A percentile compares a stretch with the other conserved stretches of the same genome.
Evolutionary conservation across 441 rosid species (phyloP).

Genomic region (Populus tomentosa): DNA sequence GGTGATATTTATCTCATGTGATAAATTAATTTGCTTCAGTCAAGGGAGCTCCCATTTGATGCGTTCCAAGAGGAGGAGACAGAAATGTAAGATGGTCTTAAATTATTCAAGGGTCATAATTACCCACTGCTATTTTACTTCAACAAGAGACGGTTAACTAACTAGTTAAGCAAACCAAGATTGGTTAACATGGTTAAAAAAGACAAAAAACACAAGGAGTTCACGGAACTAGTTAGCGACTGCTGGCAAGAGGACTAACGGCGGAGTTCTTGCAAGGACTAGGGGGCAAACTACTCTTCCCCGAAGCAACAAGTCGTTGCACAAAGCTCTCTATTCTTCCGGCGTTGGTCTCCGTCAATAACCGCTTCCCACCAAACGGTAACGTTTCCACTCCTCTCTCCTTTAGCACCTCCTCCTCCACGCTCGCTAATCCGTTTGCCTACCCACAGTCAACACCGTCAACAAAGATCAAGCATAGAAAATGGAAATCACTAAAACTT

Average conservation of each 20-base stretch:
- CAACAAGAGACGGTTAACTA: slow-evolving; percentile 13
- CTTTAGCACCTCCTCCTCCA: slow-evolving; percentile 56
- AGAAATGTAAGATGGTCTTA: background rate
- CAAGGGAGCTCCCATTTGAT: background rate
- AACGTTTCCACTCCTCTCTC: slow-evolving; percentile 83
- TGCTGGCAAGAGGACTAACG: slow-evolving; percentile 58
- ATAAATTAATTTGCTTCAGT: background rate
- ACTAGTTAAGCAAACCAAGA: slow-evolving; percentile 14
- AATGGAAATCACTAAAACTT: background rate
- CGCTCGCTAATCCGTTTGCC: slow-evolving; percentile 53
- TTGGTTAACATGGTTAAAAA: slow-evolving; percentile 18
- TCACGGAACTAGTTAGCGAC: slow-evolving; percentile 39
- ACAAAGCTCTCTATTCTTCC: slow-evolving; percentile 67
- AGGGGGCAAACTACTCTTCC: slow-evolving; percentile 74
- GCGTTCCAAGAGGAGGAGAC: background rate
- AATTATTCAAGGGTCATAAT: background rate
- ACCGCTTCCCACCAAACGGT: slow-evolving; percentile 88
- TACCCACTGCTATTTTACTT: background rate
- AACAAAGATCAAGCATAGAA: background rate
- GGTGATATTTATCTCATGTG: background rate
- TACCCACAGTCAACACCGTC: slow-evolving; percentile 37
- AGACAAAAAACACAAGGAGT: background rate
- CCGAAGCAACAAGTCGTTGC: slow-evolving; percentile 73
- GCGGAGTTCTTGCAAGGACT: slow-evolving; percentile 86
- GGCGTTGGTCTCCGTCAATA: slow-evolving; percentile 80